Percentiles rank a stretch among this genome's conserved stretches.
Evolutionary conservation across 164 flowering plant species (phyloP).

Genomic region (Berberis thunbergii): DNA sequence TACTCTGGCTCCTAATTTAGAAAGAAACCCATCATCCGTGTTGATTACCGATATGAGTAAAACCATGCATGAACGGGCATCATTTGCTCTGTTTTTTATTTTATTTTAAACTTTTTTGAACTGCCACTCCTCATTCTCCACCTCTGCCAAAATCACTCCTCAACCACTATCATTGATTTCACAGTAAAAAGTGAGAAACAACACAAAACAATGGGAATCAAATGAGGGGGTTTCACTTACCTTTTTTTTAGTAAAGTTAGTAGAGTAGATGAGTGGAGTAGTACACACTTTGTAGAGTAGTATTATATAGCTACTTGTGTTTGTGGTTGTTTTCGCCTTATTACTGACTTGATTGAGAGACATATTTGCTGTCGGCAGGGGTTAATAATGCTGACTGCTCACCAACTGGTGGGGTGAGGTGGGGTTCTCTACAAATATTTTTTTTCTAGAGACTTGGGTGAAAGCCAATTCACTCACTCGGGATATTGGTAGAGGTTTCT

Average conservation of each 20-base stretch:
- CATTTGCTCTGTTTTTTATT: no score
- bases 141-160: slow-evolving; percentile 4
- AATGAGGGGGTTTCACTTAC: not conserved
- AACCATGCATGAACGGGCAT: no score
- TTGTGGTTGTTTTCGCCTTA: not conserved
- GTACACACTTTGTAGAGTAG: slow-evolving; percentile 4
- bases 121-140: slow-evolving; percentile 1
- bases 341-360: slow-evolving; percentile 22
- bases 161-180: not conserved
- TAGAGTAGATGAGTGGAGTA: slow-evolving; percentile 10
- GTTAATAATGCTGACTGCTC: slow-evolving; percentile 36
- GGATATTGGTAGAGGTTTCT: no score
- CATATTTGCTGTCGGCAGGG: slow-evolving; percentile 34
- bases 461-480: slow-evolving; percentile 18
- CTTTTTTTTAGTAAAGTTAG: not conserved
- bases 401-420: slow-evolving; percentile 26
- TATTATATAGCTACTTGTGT: slow-evolving; percentile 5
- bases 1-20: slow-evolving; percentile 13
- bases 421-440: not conserved
- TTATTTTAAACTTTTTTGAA: not conserved
- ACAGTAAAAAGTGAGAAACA: slow-evolving; percentile 7
- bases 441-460: slow-evolving; percentile 6
- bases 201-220: slow-evolving; percentile 4
- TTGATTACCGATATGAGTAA: no score
- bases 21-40: not conserved